A percentile compares a stretch with the other conserved stretches of the same genome.
These are phyloP conservation scores for Leishmania braziliensis DNA, from an alignment of 208 protist genomes.

Conservation along the genomic window DNA sequence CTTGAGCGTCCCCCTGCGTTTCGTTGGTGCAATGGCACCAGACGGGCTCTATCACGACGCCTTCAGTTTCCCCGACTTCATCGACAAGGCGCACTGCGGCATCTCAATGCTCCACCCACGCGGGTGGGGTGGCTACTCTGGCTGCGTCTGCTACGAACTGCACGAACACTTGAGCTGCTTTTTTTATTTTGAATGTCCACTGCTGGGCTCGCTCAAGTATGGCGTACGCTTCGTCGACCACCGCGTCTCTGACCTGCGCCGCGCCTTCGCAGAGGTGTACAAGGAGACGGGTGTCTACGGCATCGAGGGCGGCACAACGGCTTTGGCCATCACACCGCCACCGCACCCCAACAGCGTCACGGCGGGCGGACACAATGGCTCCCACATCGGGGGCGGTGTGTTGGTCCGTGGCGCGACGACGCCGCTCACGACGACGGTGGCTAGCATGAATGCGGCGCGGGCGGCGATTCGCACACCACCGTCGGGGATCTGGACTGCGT, in stretches of 20 bases:
- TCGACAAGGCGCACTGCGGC: conserved; percentile 51
- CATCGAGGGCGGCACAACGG: conserved; percentile 32
- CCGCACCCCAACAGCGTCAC: neutral
- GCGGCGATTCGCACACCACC: conserved; percentile 20
- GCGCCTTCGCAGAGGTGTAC: conserved; percentile 41
- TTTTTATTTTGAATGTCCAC: conserved; percentile 70
- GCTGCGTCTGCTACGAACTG: conserved; percentile 70
- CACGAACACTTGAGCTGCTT: conserved; percentile 54
- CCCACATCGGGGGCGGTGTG: neutral
- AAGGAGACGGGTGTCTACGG: conserved; percentile 34
- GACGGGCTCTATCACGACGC: conserved; percentile 42
- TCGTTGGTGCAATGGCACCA: conserved; percentile 51
- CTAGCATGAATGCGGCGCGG: conserved; percentile 24
- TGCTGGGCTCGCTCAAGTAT: conserved; percentile 59
- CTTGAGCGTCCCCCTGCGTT: conserved; percentile 39
- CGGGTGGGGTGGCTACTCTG: conserved; percentile 68
- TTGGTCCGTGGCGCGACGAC: conserved; percentile 24
- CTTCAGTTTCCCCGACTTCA: conserved; percentile 60
- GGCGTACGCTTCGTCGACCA: conserved; percentile 70
- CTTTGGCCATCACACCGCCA: conserved; percentile 19
- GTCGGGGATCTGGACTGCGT: conserved; percentile 34
- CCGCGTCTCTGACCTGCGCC: conserved; percentile 36
- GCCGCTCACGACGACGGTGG: conserved; percentile 24
- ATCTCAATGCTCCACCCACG: conserved; percentile 60
- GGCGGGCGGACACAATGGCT: conserved; percentile 1